phyloP scores from a whole-genome alignment of 345 rosid species.

The Rhodamnia argentea region DNA sequence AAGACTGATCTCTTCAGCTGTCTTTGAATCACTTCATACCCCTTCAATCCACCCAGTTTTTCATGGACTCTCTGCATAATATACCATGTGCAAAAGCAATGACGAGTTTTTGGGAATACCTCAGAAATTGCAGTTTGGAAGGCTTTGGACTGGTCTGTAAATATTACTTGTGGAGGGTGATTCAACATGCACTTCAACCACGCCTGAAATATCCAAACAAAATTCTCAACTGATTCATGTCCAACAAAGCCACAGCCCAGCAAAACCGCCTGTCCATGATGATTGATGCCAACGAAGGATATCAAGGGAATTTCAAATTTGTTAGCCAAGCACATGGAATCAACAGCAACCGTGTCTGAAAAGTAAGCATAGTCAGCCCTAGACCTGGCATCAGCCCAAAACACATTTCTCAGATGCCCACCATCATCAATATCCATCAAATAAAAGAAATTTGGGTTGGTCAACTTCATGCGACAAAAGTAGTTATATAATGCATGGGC shows the following conservation, averaged over 20 bases:
- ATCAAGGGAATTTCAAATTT: constrained; percentile 40
- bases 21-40: constrained; percentile 27
- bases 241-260: constrained; percentile 50
- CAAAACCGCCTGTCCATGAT: constrained; percentile 36
- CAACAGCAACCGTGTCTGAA: constrained; percentile 29
- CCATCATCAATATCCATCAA: constrained; percentile 37
- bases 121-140: constrained; percentile 32
- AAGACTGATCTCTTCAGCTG: constrained; percentile 32
- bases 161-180: constrained; percentile 31
- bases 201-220: constrained; percentile 41
- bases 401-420: constrained; percentile 34
- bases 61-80: constrained; percentile 46
- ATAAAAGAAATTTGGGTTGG: constrained; percentile 49
- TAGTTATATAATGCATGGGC: constrained; percentile 33
- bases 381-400: constrained; percentile 50
- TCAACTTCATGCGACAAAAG: constrained; percentile 40
- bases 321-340: constrained; percentile 39
- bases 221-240: constrained; percentile 32
- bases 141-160: constrained; percentile 40
- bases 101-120: constrained; percentile 34
- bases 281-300: constrained; percentile 44
- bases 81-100: constrained; percentile 29
- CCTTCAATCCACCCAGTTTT: constrained; percentile 38
- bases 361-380: constrained; percentile 28
- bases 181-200: constrained; percentile 47